Base-by-base conservation (phyloP, 2,329 filamentous ascomycete genomes). In the Paracamarosporium sp. region DNA sequence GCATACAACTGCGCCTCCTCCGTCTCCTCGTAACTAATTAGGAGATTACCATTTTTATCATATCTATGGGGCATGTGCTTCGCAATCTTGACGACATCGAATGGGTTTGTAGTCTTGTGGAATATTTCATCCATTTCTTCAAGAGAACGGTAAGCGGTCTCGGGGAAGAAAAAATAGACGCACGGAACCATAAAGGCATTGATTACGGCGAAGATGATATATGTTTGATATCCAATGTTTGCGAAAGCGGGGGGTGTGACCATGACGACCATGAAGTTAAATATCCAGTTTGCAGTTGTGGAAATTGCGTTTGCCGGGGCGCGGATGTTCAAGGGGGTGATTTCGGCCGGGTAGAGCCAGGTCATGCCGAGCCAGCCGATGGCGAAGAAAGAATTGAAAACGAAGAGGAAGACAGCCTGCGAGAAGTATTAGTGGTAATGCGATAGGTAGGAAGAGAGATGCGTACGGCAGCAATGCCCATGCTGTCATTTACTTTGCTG, bases 331-430 rank as follows among this genome's bases (percentile, higher is more conserved):
- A 96, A 86, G 50, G 92, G 92, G 84, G 90, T 96, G 77, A 95
- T 90, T 81, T 97, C 93, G 71, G 92, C 92, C 67, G 74, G 75
- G 50, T 76, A 77, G 1, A 75, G 57, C 73, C 72, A 95, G 90
- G 72, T 96, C 85, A 70, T 83, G 75, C 85, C 85, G 80, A 68
- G 83, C 92, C 92, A 96, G 63, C 92, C 96, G 62, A 86, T 86
- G 59, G 92, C 92, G 75, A 96, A 96, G 84, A 90, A 95, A 83
- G 91, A 92, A 83, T 96, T 93, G 84, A 93, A 95, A 80, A 96
- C 90, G 80, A 89, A 90, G 72, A 96, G 93, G 81, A 96, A 94
- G 60, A 96, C 91, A 83, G 93, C 72, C 59, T 69, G 45, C 1
- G 15, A 0, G 2, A 4, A 15, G 15, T 36, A 25, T 77, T 30